Evolutionary conservation across 2,329 filamentous ascomycete species (phyloP).

Genomic region (Fusarium subtropicale): DNA sequence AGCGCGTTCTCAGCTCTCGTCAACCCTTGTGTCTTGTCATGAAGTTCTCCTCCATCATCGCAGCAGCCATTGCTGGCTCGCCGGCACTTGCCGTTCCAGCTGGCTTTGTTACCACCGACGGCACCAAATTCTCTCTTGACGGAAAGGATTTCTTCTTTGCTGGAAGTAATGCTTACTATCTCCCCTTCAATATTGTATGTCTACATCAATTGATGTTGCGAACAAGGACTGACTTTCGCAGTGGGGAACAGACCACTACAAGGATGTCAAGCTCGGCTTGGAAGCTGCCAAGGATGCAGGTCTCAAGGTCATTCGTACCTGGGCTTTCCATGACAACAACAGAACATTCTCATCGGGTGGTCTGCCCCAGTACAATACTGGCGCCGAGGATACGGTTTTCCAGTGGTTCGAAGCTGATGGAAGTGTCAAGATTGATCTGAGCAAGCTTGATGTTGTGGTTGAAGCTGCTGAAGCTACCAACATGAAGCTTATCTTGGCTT

Average conservation of each 20-base stretch:
- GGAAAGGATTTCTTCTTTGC: conserved; percentile 68
- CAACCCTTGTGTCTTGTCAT: conserved; percentile 4
- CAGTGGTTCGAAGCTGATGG: conserved; percentile 26
- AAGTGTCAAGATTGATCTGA: conserved; percentile 26
- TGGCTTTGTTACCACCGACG: conserved; percentile 63
- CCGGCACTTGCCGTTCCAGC: conserved; percentile 33
- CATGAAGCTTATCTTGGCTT: conserved; percentile 64
- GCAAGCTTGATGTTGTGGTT: conserved; percentile 26
- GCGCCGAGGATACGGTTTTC: conserved; percentile 61
- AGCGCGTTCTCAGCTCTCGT: not conserved
- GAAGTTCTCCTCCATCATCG: conserved; percentile 25
- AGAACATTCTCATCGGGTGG: conserved; percentile 13
- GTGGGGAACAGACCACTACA: conserved; percentile 47
- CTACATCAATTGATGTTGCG: not conserved
- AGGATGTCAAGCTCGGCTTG: conserved; percentile 32
- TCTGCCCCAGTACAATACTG: conserved; percentile 60
- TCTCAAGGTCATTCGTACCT: conserved; percentile 26
- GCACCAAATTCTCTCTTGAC: conserved; percentile 63
- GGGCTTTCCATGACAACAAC: conserved; percentile 35
- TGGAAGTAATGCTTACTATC: conserved; percentile 68
- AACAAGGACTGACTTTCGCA: not conserved
- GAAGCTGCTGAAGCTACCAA: conserved; percentile 59
- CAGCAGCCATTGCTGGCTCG: conserved; percentile 6
- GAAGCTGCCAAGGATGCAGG: conserved; percentile 27
- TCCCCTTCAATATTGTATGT: conserved; percentile 64